Percentiles rank a stretch among this genome's conserved stretches.
phyloP scores from a whole-genome alignment of 2,329 filamentous ascomycete genomes.

The Xylariaceae sp. region DNA sequence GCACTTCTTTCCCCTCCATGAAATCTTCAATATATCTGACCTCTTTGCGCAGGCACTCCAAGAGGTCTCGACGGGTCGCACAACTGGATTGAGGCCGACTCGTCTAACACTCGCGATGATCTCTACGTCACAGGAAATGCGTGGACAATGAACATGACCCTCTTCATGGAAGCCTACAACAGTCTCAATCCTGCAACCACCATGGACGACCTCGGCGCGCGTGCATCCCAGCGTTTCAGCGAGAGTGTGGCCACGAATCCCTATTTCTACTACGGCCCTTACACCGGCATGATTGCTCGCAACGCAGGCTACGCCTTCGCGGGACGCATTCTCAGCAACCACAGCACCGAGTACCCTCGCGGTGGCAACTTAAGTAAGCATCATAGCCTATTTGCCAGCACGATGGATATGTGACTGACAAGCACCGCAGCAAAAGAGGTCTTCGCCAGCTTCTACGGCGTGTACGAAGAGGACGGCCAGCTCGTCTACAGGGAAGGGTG shows the following conservation, averaged over 20 bases:
- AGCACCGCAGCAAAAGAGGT: conserved; percentile 32
- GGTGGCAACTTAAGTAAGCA: conserved; percentile 31
- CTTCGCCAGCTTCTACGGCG: conserved; percentile 45
- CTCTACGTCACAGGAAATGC: conserved; percentile 49
- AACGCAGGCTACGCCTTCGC: conserved; percentile 51
- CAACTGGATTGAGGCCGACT: conserved; percentile 53
- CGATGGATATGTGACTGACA: neutral
- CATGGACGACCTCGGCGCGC: conserved; percentile 40
- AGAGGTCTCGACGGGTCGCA: conserved; percentile 49
- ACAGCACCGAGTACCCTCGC: conserved; percentile 38
- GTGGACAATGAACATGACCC: conserved; percentile 47
- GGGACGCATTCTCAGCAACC: conserved; percentile 41
- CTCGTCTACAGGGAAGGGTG: conserved; percentile 43
- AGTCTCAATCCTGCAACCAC: conserved; percentile 34
- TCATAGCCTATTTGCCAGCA: neutral
- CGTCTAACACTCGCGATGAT: conserved; percentile 49
- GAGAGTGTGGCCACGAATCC: conserved; percentile 48
- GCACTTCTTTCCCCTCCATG: neutral
- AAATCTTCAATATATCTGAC: neutral
- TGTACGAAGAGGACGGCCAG: conserved; percentile 38
- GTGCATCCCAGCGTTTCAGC: conserved; percentile 42
- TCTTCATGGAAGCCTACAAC: conserved; percentile 47
- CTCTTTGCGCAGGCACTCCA: conserved; percentile 26
- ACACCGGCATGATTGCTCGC: conserved; percentile 45
- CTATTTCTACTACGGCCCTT: conserved; percentile 51